Conservation (phyloP, 257 asterid species). For the Scutellaria barbata region DNA sequence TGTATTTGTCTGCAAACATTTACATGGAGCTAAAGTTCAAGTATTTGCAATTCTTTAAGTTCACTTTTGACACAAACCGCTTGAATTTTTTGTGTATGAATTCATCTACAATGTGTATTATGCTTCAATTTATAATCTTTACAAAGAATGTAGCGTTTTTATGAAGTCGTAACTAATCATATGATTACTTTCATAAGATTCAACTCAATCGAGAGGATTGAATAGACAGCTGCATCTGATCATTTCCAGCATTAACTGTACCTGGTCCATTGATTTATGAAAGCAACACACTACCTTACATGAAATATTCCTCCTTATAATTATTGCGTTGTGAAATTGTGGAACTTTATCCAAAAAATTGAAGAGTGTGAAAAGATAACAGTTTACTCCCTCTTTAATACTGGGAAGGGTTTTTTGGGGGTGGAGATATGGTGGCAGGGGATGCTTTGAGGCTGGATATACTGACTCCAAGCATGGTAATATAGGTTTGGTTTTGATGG, state of each 20-base stretch:
- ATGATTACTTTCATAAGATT: constrained; percentile 7
- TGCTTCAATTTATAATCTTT: constrained; percentile 20
- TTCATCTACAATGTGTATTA: constrained; percentile 18
- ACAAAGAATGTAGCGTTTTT: constrained; percentile 10
- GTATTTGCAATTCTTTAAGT: constrained; percentile 15
- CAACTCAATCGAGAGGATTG: constrained; percentile 17
- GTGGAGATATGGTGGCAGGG: not conserved
- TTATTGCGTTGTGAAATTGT: constrained; percentile 1
- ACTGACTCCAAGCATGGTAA: too few species aligned
- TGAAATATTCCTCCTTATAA: constrained; percentile 12
- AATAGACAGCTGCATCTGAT: constrained; percentile 8
- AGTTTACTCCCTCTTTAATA: too few species aligned
- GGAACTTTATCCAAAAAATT: not conserved
- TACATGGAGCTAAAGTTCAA: constrained; percentile 16
- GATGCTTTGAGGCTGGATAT: not conserved
- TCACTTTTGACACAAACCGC: constrained; percentile 20
- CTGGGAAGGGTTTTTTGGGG: constrained; percentile 78
- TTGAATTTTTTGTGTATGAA: constrained; percentile 10
- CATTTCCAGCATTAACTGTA: constrained; percentile 26
- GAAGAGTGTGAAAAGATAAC: too few species aligned
- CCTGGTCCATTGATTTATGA: not conserved
- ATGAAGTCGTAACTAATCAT: constrained; percentile 30
- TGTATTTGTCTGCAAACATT: constrained; percentile 34
- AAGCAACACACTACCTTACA: not conserved
- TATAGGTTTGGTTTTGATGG: too few species aligned